These are phyloP conservation scores for Vigna radiata DNA, from an alignment of 306 rosid species.

Conservation along the genomic window DNA sequence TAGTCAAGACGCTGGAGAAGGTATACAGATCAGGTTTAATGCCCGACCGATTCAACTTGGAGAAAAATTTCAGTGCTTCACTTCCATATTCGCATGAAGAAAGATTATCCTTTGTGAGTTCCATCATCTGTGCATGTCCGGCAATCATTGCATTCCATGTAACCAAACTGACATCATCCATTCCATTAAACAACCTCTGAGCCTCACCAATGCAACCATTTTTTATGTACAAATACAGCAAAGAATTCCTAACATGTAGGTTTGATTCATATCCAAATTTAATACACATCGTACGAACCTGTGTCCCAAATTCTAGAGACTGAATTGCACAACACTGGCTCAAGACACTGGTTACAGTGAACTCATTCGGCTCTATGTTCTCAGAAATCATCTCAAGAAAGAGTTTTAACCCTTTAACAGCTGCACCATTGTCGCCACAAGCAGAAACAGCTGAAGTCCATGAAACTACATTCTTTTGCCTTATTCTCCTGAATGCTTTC, in stretches of 20 bases:
- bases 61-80: conserved; percentile 70
- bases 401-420: conserved; percentile 60
- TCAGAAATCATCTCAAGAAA: conserved; percentile 71
- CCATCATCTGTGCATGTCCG: conserved; percentile 79
- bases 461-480: conserved; percentile 77
- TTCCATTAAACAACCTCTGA: conserved; percentile 61
- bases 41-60: conserved; percentile 63
- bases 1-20: conserved; percentile 76
- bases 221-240: conserved; percentile 78
- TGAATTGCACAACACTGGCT: conserved; percentile 73
- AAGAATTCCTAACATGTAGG: conserved; percentile 64
- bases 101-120: conserved; percentile 63
- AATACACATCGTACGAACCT: conserved; percentile 64
- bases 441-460: conserved; percentile 87
- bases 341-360: conserved; percentile 70
- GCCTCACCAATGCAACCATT: conserved; percentile 75
- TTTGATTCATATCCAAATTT: conserved; percentile 70
- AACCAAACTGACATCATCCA: conserved; percentile 62
- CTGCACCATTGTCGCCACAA: conserved; percentile 70
- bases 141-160: conserved; percentile 95
- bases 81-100: conserved; percentile 63
- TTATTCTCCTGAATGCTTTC: conserved; percentile 64
- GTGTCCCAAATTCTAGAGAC: conserved; percentile 65
- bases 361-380: conserved; percentile 74
- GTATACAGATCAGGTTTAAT: conserved; percentile 80